Conservation (phyloP, 352 stramenopile species). For the Globisporangium heterothallicum region DNA sequence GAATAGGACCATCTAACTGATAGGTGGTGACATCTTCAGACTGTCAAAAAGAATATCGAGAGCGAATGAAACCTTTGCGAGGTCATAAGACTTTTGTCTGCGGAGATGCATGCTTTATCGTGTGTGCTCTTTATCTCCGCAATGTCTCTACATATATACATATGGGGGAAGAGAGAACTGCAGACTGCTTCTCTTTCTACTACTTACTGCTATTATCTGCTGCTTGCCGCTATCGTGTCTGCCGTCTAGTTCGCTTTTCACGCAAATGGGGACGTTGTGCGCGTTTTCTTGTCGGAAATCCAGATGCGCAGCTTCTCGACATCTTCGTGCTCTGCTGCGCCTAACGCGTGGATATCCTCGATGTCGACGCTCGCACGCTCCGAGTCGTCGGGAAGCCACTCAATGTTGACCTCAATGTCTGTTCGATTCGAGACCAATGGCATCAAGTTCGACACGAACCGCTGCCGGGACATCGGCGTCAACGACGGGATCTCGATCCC, state of each 20-base stretch:
- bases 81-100: too few relatives aligned
- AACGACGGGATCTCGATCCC: constrained; percentile 76
- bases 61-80: too few relatives aligned
- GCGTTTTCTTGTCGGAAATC: constrained; percentile 84
- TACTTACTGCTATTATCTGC: not conserved
- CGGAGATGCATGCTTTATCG: too few relatives aligned
- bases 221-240: constrained; percentile 1
- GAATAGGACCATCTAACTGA: constrained; percentile 9
- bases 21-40: too few relatives aligned
- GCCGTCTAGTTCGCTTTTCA: constrained; percentile 9
- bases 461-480: constrained; percentile 41
- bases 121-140: too few relatives aligned
- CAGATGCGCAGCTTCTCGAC: constrained; percentile 83
- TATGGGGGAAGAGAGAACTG: too few relatives aligned
- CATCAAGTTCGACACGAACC: constrained; percentile 76
- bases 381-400: constrained; percentile 69
- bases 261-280: constrained; percentile 69
- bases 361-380: constrained; percentile 27
- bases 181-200: not conserved
- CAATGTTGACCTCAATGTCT: constrained; percentile 80
- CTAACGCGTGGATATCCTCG: constrained; percentile 22
- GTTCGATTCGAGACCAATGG: constrained; percentile 73
- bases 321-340: constrained; percentile 30
- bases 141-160: constrained; percentile 8
- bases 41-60: too few relatives aligned